Evolutionary conservation across 2,329 filamentous ascomycete genomes (phyloP), one percentile per base, ranked within the genome.

Genomic region (Zarea fungicola): DNA sequence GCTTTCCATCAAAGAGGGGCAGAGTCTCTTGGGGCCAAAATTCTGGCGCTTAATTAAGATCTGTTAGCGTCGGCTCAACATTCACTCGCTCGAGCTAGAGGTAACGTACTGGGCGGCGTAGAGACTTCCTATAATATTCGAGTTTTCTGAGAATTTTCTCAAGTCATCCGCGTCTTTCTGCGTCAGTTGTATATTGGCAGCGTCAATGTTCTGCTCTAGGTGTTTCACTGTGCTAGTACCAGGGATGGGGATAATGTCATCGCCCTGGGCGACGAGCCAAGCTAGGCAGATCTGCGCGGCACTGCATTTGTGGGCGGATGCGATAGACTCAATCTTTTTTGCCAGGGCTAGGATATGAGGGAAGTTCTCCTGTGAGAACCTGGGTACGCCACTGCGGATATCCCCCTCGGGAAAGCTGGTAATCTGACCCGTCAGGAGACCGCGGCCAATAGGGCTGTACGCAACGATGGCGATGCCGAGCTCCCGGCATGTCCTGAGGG

Each of bases 231-330:
- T 72, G 60, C 71, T 76, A 0, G 74, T 78, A 2, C 74, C 75
- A 0, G 72, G 75, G 43, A 77, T 85, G 0, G 83, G 78, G 56
- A 81, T 75, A 42, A 85, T 68, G 55, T 83, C 77, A 2, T 76
- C 69, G 0, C 78, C 78, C 56, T 85, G 80, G 4, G 74, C 74
- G 54, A 82, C 56, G 49, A 86, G 56, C 81, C 83, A 87, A 0
- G 82, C 82, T 22, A 86, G 66, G 1, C 78, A 75, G 28, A 87
- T 59, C 59, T 87, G 76, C 1, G 70, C 71, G 0, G 78, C 55
- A 0, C 81, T 82, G 40, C 68, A 71, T 6, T 59, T 72, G 64
- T 85, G 84, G 52, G 65, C 68, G 34, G 71, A 64, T 0, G 78
- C 80, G 6, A 84, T 58, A 5, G 58, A 65, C 4, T 64, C 60